Conservation (phyloP, 192 early-diverging fungal genomes). For the Umbelopsis ramanniana region DNA sequence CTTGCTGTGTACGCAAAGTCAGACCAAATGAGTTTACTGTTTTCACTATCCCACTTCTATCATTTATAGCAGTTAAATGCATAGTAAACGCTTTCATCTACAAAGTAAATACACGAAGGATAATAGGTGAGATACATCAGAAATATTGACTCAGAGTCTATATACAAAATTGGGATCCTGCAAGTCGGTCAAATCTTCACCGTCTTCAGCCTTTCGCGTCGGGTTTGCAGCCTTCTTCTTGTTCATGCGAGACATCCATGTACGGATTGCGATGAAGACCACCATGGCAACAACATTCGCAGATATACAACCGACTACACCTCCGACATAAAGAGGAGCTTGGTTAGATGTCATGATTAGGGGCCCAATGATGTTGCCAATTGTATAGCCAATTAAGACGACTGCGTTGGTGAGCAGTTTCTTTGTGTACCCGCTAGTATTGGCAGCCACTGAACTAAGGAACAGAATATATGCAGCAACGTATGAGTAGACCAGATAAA, state of each 20-base stretch:
- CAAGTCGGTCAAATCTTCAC: slow-evolving; percentile 27
- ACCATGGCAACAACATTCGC: slow-evolving; percentile 21
- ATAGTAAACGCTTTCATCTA: no score
- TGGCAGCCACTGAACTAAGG: slow-evolving; percentile 7
- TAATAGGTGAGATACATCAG: no score
- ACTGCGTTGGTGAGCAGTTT: slow-evolving; percentile 30
- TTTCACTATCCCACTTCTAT: no score
- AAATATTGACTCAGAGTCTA: slow-evolving; percentile 13
- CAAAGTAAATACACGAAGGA: no score
- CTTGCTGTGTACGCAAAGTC: no score
- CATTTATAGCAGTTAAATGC: no score
- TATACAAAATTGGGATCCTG: slow-evolving; percentile 29
- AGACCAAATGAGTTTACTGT: no score
- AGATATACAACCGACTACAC: slow-evolving; percentile 20
- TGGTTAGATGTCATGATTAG: slow-evolving; percentile 20
- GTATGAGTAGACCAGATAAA: slow-evolving; percentile 24
- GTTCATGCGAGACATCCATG: slow-evolving; percentile 15
- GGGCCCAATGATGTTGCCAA: slow-evolving; percentile 33
- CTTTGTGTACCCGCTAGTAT: slow-evolving; percentile 32
- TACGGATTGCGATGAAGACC: slow-evolving; percentile 12
- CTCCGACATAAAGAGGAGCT: slow-evolving; percentile 29
- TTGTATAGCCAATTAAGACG: slow-evolving; percentile 25
- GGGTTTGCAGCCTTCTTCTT: not conserved
- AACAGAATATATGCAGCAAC: slow-evolving; percentile 12
- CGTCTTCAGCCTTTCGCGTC: not conserved